phyloP scores from a whole-genome alignment of 805 yeast genomes.

The Yamadazyma nakazawae region DNA sequence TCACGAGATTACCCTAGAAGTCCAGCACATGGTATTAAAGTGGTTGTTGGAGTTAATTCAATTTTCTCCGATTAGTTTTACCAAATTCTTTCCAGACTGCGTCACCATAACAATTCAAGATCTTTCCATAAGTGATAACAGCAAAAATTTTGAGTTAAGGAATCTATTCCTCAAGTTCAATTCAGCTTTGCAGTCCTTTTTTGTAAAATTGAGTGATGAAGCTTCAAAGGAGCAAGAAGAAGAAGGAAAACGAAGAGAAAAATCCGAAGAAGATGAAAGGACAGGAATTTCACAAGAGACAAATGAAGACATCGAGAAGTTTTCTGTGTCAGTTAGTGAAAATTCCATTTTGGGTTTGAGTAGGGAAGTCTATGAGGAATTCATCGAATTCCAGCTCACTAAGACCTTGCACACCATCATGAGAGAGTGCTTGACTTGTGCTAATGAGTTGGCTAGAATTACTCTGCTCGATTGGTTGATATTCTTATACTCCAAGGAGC shows the following conservation, averaged over 20 bases:
- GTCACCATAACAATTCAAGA: constrained; percentile 59
- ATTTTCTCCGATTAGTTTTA: constrained; percentile 71
- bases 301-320: constrained; percentile 5
- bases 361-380: constrained; percentile 38
- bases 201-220: constrained; percentile 27
- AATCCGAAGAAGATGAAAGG: constrained; percentile 7
- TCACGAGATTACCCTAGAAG: constrained; percentile 47
- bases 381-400: constrained; percentile 35
- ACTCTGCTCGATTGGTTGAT: constrained; percentile 89
- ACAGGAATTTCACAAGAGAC: not conserved
- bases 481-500: constrained; percentile 47
- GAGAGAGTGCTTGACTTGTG: constrained; percentile 46
- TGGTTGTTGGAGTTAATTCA: constrained; percentile 79
- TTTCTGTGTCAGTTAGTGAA: constrained; percentile 10
- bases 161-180: constrained; percentile 36
- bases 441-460: constrained; percentile 73
- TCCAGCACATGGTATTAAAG: constrained; percentile 71
- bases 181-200: constrained; percentile 29
- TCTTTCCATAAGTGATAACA: constrained; percentile 33
- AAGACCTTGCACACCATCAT: constrained; percentile 69
- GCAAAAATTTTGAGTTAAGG: constrained; percentile 35
- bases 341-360: constrained; percentile 40
- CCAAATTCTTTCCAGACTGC: constrained; percentile 71
- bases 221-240: constrained; percentile 23
- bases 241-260: constrained; percentile 37